These are phyloP conservation scores for Hypoxylon crocopeplum DNA, from an alignment of 495 filamentous ascomycete species.

Conservation along the genomic window DNA sequence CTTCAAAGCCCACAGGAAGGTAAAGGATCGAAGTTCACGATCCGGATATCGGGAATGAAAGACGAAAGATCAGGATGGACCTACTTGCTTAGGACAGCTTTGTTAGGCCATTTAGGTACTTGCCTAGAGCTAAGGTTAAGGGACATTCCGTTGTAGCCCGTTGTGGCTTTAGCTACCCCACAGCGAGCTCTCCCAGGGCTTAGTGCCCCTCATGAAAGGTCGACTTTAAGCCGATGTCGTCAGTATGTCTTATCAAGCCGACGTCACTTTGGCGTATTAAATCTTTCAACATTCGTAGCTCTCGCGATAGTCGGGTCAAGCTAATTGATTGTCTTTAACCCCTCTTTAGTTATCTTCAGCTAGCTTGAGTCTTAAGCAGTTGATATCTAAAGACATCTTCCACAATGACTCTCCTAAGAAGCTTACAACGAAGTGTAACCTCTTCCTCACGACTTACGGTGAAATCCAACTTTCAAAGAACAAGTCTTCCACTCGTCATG, in stretches of 20 bases:
- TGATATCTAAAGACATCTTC: not conserved
- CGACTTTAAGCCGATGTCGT: slow-evolving; percentile 40
- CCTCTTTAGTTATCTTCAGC: not conserved
- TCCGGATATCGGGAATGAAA: not conserved
- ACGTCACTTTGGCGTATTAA: slow-evolving; percentile 24
- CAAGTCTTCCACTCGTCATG: slow-evolving; percentile 42
- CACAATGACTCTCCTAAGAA: slow-evolving; percentile 30
- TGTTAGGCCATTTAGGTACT: too few species aligned
- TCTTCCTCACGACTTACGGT: slow-evolving; percentile 40
- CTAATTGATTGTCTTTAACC: not conserved
- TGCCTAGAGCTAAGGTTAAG: slow-evolving; percentile 6
- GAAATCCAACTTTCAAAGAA: slow-evolving; percentile 47
- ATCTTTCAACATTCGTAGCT: slow-evolving; percentile 5
- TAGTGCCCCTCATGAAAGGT: slow-evolving; percentile 24
- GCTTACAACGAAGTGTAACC: slow-evolving; percentile 45
- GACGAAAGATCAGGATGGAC: slow-evolving; percentile 3
- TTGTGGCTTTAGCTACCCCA: slow-evolving; percentile 11
- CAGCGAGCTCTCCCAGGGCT: slow-evolving; percentile 3
- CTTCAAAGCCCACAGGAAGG: not conserved
- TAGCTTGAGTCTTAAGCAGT: slow-evolving; percentile 3
- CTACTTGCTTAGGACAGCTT: slow-evolving; percentile 13
- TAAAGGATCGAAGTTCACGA: not conserved
- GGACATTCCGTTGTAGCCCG: not conserved
- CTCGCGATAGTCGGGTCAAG: slow-evolving; percentile 2
- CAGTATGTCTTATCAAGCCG: slow-evolving; percentile 24